phyloP scores from a whole-genome alignment of 352 stramenopile genomes.

The Phytopythium ostracodes region DNA sequence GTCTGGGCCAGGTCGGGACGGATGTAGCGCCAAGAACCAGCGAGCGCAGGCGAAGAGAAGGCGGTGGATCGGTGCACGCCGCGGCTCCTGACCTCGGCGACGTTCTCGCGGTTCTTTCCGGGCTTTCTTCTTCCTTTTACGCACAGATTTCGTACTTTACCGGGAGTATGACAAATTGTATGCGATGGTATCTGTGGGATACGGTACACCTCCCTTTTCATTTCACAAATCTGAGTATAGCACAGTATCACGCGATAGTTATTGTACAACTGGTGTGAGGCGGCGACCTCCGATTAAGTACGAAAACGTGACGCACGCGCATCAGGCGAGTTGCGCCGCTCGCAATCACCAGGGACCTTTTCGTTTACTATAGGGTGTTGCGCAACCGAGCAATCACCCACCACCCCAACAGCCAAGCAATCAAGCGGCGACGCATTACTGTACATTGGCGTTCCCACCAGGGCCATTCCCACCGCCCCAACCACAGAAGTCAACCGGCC shows the following conservation, averaged over 20 bases:
- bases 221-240: too few species aligned
- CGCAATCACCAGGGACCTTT: not conserved
- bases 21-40: not conserved
- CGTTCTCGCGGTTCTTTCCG: slow-evolving; percentile 2
- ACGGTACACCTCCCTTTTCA: not conserved
- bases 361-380: not conserved
- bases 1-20: not conserved
- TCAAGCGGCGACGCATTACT: not conserved
- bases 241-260: not conserved
- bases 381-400: not conserved
- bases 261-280: not conserved
- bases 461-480: not conserved
- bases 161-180: slow-evolving; percentile 4
- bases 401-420: not conserved
- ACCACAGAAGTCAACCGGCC: not conserved
- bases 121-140: slow-evolving; percentile 1
- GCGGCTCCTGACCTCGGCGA: not conserved
- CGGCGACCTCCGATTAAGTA: not conserved
- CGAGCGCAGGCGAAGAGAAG: not conserved
- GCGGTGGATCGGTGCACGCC: not conserved
- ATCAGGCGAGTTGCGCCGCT: not conserved
- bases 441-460: not conserved
- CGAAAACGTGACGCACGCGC: not conserved
- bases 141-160: not conserved
- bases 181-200: not conserved